A percentile compares a stretch with the other conserved stretches of the same genome.
Evolutionary conservation across 192 early-diverging fungal species (phyloP).

Genomic region (Powellomyces hirtus): DNA sequence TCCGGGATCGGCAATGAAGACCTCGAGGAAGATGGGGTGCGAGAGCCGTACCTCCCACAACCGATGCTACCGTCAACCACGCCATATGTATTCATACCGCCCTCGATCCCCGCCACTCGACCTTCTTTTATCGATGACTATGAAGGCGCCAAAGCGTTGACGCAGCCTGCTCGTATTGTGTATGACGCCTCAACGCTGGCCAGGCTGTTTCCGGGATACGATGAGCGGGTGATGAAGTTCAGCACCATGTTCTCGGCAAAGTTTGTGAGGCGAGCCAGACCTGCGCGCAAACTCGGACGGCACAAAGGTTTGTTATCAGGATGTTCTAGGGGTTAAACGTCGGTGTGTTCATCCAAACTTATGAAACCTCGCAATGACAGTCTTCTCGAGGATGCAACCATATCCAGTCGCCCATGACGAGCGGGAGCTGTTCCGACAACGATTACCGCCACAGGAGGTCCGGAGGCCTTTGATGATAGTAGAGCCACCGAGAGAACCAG

Average conservation of each 20-base stretch:
- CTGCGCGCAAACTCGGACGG: not conserved
- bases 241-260: conserved; percentile 8
- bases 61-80: not conserved
- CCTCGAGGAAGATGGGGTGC: conserved; percentile 66
- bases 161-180: not conserved
- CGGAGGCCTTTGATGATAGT: too few relatives aligned
- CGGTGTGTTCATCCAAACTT: too few relatives aligned
- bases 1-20: conserved; percentile 73
- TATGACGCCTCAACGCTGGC: conserved; percentile 1
- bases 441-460: not conserved
- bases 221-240: conserved; percentile 1
- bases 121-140: conserved; percentile 10
- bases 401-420: conserved; percentile 16
- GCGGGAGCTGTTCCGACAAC: conserved; percentile 13
- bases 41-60: not conserved
- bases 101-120: not conserved
- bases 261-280: not conserved
- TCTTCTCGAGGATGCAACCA: not conserved
- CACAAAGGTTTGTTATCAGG: too few relatives aligned
- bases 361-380: not conserved
- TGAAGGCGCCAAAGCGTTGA: not conserved
- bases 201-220: conserved; percentile 7
- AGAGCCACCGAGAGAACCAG: too few relatives aligned
- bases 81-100: conserved; percentile 1
- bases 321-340: too few relatives aligned